These are phyloP conservation scores for Fusarium coffeatum DNA, from an alignment of 2,329 filamentous ascomycete genomes.

Conservation along the genomic window DNA sequence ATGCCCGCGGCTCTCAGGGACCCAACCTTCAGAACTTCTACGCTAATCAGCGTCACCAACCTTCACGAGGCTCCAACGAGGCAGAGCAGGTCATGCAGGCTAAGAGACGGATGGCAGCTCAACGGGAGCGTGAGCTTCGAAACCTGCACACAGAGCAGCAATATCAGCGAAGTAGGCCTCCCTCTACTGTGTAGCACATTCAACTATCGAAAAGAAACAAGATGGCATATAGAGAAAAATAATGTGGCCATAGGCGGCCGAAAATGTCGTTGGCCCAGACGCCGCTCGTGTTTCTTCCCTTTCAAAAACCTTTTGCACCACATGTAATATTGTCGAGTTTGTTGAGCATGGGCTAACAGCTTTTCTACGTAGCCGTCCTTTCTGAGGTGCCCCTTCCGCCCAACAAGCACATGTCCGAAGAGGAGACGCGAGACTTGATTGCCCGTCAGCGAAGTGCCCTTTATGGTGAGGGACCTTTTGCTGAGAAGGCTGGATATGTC, in stretches of 20 bases:
- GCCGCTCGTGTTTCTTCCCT: constrained; percentile 44
- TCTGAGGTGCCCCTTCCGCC: constrained; percentile 55
- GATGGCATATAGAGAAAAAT: constrained; percentile 55
- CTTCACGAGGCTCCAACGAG: constrained; percentile 84
- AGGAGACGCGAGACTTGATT: constrained; percentile 95
- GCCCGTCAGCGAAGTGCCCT: constrained; percentile 94
- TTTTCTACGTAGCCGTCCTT: constrained; percentile 62
- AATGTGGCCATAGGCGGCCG: constrained; percentile 45
- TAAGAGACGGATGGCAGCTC: constrained; percentile 98
- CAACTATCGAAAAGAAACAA: constrained; percentile 52
- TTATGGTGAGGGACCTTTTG: constrained; percentile 82
- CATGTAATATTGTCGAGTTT: constrained; percentile 46
- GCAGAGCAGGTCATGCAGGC: constrained; percentile 99
- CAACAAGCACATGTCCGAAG: constrained; percentile 91
- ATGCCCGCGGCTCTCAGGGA: constrained; percentile 76
- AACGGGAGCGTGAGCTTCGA: constrained; percentile 97
- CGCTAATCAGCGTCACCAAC: constrained; percentile 90
- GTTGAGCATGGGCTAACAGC: constrained; percentile 53
- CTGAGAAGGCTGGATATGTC: constrained; percentile 73
- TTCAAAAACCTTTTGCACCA: constrained; percentile 40
- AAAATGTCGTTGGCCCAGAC: constrained; percentile 40
- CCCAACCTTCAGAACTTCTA: constrained; percentile 92
- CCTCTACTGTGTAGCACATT: constrained; percentile 76
- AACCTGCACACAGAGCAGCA: constrained; percentile 99
- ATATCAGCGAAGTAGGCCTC: constrained; percentile 98